Evolutionary conservation across 2,329 filamentous ascomycete species (phyloP).

Genomic region (Pseudogymnoascus verrucosus): DNA sequence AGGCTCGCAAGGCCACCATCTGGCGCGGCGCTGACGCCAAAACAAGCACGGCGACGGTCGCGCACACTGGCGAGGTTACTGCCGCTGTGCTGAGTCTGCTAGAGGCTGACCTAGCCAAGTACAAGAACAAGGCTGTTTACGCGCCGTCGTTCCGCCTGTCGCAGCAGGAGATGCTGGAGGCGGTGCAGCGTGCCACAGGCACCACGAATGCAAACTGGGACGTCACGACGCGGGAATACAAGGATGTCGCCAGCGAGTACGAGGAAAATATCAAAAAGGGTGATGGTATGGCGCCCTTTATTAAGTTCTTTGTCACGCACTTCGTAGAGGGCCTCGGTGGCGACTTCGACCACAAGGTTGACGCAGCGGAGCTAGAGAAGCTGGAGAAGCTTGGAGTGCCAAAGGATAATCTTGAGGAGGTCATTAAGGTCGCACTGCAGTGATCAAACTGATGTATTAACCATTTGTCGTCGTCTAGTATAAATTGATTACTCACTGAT

Average conservation of each 20-base stretch:
- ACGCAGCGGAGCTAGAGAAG: neutral
- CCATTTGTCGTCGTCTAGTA: neutral
- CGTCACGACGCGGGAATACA: neutral
- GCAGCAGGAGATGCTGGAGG: conserved; percentile 41
- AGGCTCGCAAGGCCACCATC: conserved; percentile 33
- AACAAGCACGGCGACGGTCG: conserved; percentile 38
- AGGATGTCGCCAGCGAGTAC: neutral
- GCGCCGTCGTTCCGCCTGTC: conserved; percentile 37
- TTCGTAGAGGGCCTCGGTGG: neutral
- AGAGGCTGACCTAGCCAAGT: conserved; percentile 30
- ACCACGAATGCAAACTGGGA: conserved; percentile 17
- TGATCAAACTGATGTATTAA: neutral
- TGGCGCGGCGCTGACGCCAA: conserved; percentile 41
- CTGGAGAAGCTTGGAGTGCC: neutral
- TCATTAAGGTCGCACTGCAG: neutral
- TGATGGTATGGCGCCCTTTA: neutral
- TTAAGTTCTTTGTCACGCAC: conserved; percentile 5
- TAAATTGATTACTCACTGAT: neutral
- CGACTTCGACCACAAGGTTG: conserved; percentile 1
- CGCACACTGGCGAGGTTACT: conserved; percentile 45
- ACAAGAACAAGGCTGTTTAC: conserved; percentile 34
- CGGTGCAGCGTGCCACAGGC: conserved; percentile 20
- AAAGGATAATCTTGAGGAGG: neutral
- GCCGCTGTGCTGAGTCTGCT: conserved; percentile 39
- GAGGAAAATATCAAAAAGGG: neutral